Evolutionary conservation across 169 alveolate genomes (phyloP).

Genomic region (Plasmodium yoelii): DNA sequence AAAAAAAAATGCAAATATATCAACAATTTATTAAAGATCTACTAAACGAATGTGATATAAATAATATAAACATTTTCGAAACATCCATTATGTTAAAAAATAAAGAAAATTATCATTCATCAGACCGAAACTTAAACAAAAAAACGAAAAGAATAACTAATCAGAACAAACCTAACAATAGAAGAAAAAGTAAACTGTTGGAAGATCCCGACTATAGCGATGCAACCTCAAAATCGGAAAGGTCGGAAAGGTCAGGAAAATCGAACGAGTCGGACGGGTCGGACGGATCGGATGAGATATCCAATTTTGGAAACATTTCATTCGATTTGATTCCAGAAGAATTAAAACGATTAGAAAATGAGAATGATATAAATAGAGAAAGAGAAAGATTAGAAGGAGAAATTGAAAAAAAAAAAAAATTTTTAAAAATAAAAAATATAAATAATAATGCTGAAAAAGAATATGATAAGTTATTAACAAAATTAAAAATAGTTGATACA

Average conservation of each 20-base stretch:
- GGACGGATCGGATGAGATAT: background rate
- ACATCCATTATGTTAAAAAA: slow-evolving; percentile 4
- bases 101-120: no score
- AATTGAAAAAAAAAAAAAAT: slow-evolving; percentile 58
- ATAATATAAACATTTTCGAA: slow-evolving; percentile 29
- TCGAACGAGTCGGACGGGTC: background rate
- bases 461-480: slow-evolving; percentile 16
- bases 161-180: background rate
- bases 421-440: slow-evolving; percentile 44
- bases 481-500: slow-evolving; percentile 39
- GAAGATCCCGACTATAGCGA: background rate
- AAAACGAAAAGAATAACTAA: background rate
- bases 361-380: slow-evolving; percentile 76
- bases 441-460: slow-evolving; percentile 69
- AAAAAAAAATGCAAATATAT: slow-evolving; percentile 37
- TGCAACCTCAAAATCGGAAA: background rate
- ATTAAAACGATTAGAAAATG: slow-evolving; percentile 72
- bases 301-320: slow-evolving; percentile 57
- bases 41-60: slow-evolving; percentile 56
- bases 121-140: no score
- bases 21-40: slow-evolving; percentile 29
- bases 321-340: slow-evolving; percentile 71
- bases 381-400: slow-evolving; percentile 78
- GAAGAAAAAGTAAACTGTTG: slow-evolving; percentile 19
- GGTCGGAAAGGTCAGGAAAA: no score